A percentile compares a stretch with the other conserved stretches of the same genome.
Evolutionary conservation across 345 rosid species (phyloP).

Genomic region (Isatis tinctoria): DNA sequence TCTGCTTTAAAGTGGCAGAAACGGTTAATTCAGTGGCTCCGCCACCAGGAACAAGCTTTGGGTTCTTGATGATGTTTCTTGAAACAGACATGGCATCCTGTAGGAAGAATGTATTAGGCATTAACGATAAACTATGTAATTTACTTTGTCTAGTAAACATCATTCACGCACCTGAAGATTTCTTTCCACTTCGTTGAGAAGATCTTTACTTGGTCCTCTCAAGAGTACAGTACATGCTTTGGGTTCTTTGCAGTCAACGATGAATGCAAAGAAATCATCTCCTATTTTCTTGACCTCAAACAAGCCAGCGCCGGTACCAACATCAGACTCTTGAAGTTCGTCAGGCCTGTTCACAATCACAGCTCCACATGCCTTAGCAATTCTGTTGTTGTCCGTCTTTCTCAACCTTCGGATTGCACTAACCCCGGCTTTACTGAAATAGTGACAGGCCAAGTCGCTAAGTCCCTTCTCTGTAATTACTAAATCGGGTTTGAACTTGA

Average conservation of each 20-base stretch:
- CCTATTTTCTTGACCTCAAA: slow-evolving; percentile 96
- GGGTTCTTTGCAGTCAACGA: slow-evolving; percentile 92
- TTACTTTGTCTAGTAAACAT: neutral
- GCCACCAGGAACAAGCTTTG: slow-evolving; percentile 92
- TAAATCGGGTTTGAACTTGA: slow-evolving; percentile 85
- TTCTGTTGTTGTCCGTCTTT: slow-evolving; percentile 86
- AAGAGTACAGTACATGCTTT: slow-evolving; percentile 89
- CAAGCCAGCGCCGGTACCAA: slow-evolving; percentile 91
- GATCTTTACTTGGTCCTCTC: slow-evolving; percentile 99
- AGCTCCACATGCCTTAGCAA: slow-evolving; percentile 96
- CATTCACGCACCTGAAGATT: slow-evolving; percentile 71
- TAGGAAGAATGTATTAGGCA: neutral
- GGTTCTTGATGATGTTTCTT: slow-evolving; percentile 93
- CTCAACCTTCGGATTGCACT: slow-evolving; percentile 95
- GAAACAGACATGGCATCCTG: slow-evolving; percentile 99
- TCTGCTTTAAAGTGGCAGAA: slow-evolving; percentile 87
- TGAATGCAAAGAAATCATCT: slow-evolving; percentile 85
- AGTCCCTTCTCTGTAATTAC: slow-evolving; percentile 97
- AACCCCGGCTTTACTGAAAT: slow-evolving; percentile 87
- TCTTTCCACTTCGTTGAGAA: slow-evolving; percentile 92
- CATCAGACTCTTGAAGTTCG: slow-evolving; percentile 94
- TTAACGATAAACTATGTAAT: neutral
- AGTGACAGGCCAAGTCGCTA: slow-evolving; percentile 94
- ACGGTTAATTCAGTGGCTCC: slow-evolving; percentile 94
- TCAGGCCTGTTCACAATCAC: slow-evolving; percentile 93